A percentile compares a stretch with the other conserved stretches of the same genome.
These are phyloP conservation scores for Dendrobium huoshanense DNA, from an alignment of 106 monocot genomes.

Conservation along the genomic window DNA sequence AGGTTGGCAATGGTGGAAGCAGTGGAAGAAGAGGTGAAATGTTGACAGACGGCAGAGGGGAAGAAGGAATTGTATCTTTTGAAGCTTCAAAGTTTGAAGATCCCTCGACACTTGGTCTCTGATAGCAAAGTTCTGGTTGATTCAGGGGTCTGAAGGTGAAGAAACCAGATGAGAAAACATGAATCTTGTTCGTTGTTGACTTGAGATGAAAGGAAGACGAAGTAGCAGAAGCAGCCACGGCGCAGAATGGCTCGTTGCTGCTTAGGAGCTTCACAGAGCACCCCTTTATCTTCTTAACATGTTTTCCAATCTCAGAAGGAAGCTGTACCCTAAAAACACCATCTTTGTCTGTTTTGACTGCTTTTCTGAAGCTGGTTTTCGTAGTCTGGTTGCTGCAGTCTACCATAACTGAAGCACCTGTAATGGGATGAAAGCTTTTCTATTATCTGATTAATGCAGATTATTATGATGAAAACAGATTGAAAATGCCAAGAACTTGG, in stretches of 20 bases:
- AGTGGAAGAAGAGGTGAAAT: too few relatives aligned
- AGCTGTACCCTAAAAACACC: constrained; percentile 37
- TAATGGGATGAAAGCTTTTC: constrained; percentile 10
- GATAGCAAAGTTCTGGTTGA: constrained; percentile 40
- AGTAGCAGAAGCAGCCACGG: constrained; percentile 23
- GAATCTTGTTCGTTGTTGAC: constrained; percentile 13
- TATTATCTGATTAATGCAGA: too few relatives aligned
- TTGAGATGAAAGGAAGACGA: constrained; percentile 8
- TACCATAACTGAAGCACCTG: constrained; percentile 52
- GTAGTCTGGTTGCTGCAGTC: constrained; percentile 15
- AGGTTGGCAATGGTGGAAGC: too few relatives aligned
- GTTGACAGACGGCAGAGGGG: too few relatives aligned
- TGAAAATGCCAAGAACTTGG: too few relatives aligned
- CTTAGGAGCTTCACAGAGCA: constrained; percentile 30
- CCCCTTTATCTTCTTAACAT: constrained; percentile 10
- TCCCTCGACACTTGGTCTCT: constrained; percentile 10
- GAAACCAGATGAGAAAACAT: constrained; percentile 52
- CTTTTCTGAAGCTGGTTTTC: constrained; percentile 18
- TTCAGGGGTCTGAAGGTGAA: constrained; percentile 44
- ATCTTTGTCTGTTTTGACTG: constrained; percentile 23
- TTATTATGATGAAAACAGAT: too few relatives aligned
- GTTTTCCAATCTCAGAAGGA: constrained; percentile 1
- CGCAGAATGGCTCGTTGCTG: constrained; percentile 52
- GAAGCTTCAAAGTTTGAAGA: too few relatives aligned
- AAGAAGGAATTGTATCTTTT: too few relatives aligned